phyloP scores from a whole-genome alignment of 2,329 filamentous ascomycete genomes.

The Botrytis aclada region DNA sequence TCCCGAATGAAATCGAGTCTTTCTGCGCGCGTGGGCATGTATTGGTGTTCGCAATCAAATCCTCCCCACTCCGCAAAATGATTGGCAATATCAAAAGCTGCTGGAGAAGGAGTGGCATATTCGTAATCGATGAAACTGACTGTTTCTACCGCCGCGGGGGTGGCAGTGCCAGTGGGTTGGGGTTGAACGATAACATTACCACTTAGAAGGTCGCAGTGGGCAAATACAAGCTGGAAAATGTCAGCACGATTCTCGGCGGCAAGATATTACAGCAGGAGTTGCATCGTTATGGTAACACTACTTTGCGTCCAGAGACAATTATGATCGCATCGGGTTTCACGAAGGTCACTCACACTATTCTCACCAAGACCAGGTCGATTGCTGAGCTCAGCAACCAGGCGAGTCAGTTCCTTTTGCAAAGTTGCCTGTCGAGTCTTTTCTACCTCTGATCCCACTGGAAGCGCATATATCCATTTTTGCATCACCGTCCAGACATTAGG shows the following conservation, averaged over 20 bases:
- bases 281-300: conserved; percentile 11
- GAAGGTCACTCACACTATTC: conserved; percentile 59
- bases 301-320: conserved; percentile 12
- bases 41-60: conserved; percentile 87
- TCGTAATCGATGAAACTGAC: conserved; percentile 97
- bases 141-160: conserved; percentile 44
- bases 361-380: conserved; percentile 72
- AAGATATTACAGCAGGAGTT: background rate
- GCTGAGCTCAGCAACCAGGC: conserved; percentile 68
- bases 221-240: conserved; percentile 70
- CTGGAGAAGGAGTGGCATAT: conserved; percentile 90
- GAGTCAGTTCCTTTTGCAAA: conserved; percentile 72
- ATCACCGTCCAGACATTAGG: conserved; percentile 93
- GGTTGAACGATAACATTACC: conserved; percentile 91
- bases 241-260: conserved; percentile 23
- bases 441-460: conserved; percentile 69
- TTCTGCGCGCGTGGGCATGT: conserved; percentile 73
- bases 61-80: conserved; percentile 99
- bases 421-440: conserved; percentile 64
- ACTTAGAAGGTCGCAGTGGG: conserved; percentile 92
- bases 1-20: conserved; percentile 78
- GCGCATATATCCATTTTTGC: conserved; percentile 89
- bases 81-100: conserved; percentile 94
- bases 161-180: conserved; percentile 34
- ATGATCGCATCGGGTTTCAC: conserved; percentile 17